phyloP scores from a whole-genome alignment of 1,284 basidiomycete species.

The Kalmanozyma brasiliensis region DNA sequence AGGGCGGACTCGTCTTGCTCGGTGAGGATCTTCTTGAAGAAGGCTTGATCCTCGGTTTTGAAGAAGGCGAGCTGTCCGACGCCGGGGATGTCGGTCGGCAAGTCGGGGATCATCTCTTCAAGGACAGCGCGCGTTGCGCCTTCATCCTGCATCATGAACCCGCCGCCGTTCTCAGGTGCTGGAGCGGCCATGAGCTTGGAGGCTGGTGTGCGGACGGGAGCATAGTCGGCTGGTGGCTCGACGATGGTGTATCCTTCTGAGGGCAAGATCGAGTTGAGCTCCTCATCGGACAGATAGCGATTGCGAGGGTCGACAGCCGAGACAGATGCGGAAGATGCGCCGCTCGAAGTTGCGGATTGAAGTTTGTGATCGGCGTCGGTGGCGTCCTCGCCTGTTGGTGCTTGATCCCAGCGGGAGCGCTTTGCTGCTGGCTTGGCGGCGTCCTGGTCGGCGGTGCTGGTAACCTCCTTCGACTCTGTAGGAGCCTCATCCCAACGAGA shows the following conservation, averaged over 20 bases:
- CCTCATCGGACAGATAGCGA: slow-evolving; percentile 91
- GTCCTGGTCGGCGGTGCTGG: slow-evolving; percentile 74
- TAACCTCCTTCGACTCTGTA: slow-evolving; percentile 68
- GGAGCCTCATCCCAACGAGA: slow-evolving; percentile 91
- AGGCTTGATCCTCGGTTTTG: slow-evolving; percentile 97
- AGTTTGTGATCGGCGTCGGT: slow-evolving; percentile 1
- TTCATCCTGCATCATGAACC: slow-evolving; percentile 96
- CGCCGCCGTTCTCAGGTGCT: slow-evolving; percentile 75
- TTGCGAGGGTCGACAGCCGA: slow-evolving; percentile 82
- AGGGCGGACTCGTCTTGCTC: slow-evolving; percentile 86
- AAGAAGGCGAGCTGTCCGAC: slow-evolving; percentile 97
- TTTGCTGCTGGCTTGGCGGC: slow-evolving; percentile 69
- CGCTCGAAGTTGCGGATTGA: slow-evolving; percentile 11
- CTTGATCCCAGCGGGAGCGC: slow-evolving; percentile 96
- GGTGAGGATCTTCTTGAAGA: slow-evolving; percentile 95
- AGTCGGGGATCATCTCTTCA: slow-evolving; percentile 85
- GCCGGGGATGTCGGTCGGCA: slow-evolving; percentile 98
- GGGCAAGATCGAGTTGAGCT: slow-evolving; percentile 90
- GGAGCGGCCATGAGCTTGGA: slow-evolving; percentile 76
- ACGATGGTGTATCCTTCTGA: slow-evolving; percentile 89
- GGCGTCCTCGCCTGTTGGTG: slow-evolving; percentile 70
- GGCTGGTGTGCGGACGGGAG: slow-evolving; percentile 79
- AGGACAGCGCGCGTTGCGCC: slow-evolving; percentile 85
- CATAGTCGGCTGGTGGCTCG: slow-evolving; percentile 92
- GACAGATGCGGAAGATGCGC: slow-evolving; percentile 4